Percentiles rank a stretch among this genome's conserved stretches.
Conservation (phyloP, 106 monocot species). For the Amphibolis antarctica region DNA sequence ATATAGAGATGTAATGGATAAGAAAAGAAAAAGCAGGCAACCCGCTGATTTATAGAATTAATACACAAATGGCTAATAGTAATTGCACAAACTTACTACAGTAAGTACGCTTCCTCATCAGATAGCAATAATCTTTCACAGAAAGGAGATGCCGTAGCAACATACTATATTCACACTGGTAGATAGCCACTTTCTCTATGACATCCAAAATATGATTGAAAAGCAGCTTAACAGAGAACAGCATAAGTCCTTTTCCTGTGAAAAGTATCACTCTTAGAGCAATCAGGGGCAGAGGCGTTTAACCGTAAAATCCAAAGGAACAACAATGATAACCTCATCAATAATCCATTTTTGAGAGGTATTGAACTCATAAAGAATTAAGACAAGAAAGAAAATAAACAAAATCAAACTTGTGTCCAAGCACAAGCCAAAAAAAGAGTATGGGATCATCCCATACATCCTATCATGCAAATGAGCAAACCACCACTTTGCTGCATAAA, state of each 20-base stretch:
- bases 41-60: background rate
- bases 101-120: constrained; percentile 60
- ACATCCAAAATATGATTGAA: constrained; percentile 76
- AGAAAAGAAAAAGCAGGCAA: background rate
- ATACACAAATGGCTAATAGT: constrained; percentile 5
- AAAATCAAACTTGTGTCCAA: too few species aligned
- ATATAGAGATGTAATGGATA: background rate
- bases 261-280: constrained; percentile 2
- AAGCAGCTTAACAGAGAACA: constrained; percentile 52
- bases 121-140: constrained; percentile 60
- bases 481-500: too few species aligned
- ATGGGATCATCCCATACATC: too few species aligned
- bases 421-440: too few species aligned
- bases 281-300: background rate
- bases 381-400: too few species aligned
- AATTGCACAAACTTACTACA: constrained; percentile 27
- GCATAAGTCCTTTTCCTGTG: constrained; percentile 41
- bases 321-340: too few species aligned
- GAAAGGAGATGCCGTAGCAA: constrained; percentile 59
- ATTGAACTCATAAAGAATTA: too few species aligned
- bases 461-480: too few species aligned
- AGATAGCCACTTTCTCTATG: constrained; percentile 35
- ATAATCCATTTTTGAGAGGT: too few species aligned
- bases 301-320: too few species aligned
- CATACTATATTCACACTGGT: constrained; percentile 62